Percentiles rank a stretch among this genome's conserved stretches.
Evolutionary conservation across 192 early-diverging fungal genomes (phyloP).

Genomic region (Coemansia javaensis): DNA sequence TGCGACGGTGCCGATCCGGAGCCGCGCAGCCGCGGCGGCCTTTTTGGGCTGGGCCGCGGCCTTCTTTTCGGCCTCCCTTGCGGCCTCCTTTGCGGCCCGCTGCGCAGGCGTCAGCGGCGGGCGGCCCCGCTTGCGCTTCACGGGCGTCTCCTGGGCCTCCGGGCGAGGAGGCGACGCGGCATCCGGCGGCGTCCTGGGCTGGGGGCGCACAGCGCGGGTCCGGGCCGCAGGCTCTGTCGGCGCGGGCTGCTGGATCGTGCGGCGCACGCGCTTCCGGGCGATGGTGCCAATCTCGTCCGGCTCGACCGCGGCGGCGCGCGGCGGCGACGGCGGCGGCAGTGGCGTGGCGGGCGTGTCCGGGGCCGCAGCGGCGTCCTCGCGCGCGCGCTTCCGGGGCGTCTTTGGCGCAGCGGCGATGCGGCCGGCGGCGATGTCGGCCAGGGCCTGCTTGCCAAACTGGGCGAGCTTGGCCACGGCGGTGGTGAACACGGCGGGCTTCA

Average conservation of each 20-base stretch:
- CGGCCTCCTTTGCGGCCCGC: conserved; percentile 1
- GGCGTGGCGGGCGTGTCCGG: neutral
- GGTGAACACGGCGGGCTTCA: conserved; percentile 16
- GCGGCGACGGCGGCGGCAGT: neutral
- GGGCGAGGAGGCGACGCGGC: neutral
- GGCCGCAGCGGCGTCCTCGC: neutral
- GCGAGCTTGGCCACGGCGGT: conserved; percentile 28
- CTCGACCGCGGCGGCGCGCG: neutral
- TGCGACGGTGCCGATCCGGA: conserved; percentile 37
- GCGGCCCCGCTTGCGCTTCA: conserved; percentile 8
- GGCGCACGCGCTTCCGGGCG: conserved; percentile 5
- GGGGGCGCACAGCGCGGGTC: neutral
- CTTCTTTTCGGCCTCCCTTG: neutral
- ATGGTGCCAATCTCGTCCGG: conserved; percentile 10
- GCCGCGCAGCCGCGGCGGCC: conserved; percentile 4
- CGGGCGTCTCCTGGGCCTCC: neutral
- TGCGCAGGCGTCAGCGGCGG: conserved; percentile 9
- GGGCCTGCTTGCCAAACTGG: conserved; percentile 17
- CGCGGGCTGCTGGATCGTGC: neutral
- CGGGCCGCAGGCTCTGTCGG: neutral
- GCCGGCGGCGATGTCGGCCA: conserved; percentile 11
- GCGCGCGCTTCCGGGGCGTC: conserved; percentile 22
- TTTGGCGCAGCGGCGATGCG: conserved; percentile 1
- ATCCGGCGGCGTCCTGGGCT: conserved; percentile 2
- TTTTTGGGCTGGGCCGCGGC: conserved; percentile 5